These are phyloP conservation scores for Panaeolus cyanescens DNA, from an alignment of 768 basidiomycete species.

Conservation along the genomic window DNA sequence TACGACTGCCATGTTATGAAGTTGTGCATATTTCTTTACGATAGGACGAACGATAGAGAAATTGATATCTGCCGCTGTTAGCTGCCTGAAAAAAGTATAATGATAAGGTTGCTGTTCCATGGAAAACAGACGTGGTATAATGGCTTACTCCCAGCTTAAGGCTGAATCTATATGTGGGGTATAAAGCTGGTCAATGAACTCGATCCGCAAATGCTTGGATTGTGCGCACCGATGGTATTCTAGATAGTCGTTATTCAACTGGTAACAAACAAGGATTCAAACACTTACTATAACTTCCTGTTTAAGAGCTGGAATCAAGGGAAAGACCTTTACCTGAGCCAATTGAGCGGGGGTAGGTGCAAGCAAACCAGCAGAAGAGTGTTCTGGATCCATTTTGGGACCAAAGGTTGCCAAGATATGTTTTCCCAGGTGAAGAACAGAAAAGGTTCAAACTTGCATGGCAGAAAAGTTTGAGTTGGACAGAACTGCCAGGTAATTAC, in stretches of 20 bases:
- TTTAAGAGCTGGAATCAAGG: constrained; percentile 74
- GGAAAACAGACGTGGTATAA: constrained; percentile 6
- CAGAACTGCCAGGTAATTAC: no score
- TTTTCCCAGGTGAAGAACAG: constrained; percentile 13
- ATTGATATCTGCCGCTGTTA: constrained; percentile 83
- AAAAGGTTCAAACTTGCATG: not conserved
- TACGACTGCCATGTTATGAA: constrained; percentile 73
- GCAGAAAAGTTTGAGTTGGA: no score
- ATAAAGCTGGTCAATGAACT: constrained; percentile 8
- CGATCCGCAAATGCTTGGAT: constrained; percentile 8
- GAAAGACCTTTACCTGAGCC: constrained; percentile 73
- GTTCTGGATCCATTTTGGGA: constrained; percentile 43
- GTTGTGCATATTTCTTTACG: constrained; percentile 75
- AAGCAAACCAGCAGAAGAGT: constrained; percentile 39
- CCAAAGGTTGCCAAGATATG: constrained; percentile 8
- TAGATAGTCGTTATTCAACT: constrained; percentile 21
- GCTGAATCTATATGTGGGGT: constrained; percentile 55
- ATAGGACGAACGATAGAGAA: constrained; percentile 78
- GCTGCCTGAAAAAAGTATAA: constrained; percentile 49
- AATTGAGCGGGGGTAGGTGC: constrained; percentile 60
- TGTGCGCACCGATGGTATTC: constrained; percentile 46
- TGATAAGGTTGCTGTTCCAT: not conserved
- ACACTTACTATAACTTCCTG: constrained; percentile 65
- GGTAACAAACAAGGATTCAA: not conserved
- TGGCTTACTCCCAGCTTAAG: constrained; percentile 77